Evolutionary conservation across 1,139 yeast genomes (phyloP).

Genomic region (Pichia inconspicua): DNA sequence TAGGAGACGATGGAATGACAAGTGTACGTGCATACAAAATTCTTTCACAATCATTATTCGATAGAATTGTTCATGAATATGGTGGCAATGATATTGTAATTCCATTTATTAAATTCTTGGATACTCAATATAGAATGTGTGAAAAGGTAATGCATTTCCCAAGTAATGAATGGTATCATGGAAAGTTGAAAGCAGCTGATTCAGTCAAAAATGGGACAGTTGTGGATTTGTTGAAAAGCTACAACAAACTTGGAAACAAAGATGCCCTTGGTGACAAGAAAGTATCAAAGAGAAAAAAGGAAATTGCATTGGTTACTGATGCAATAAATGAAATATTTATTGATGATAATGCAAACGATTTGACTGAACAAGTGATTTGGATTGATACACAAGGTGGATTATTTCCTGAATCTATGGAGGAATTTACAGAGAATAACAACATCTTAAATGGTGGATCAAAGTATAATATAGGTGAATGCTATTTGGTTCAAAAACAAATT

Average conservation of each 20-base stretch:
- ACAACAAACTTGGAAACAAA: slow-evolving; percentile 21
- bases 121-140: slow-evolving; percentile 87
- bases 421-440: slow-evolving; percentile 18
- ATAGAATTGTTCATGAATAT: slow-evolving; percentile 49
- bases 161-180: slow-evolving; percentile 56
- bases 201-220: slow-evolving; percentile 49
- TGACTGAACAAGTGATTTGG: slow-evolving; percentile 42
- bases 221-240: slow-evolving; percentile 44
- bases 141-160: slow-evolving; percentile 71
- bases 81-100: slow-evolving; percentile 36
- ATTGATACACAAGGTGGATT: slow-evolving; percentile 93
- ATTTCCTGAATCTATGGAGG: slow-evolving; percentile 50
- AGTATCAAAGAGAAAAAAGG: slow-evolving; percentile 2
- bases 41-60: slow-evolving; percentile 68
- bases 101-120: slow-evolving; percentile 43
- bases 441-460: slow-evolving; percentile 35
- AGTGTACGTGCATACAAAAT: slow-evolving; percentile 17
- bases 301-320: neutral
- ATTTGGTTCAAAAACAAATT: slow-evolving; percentile 52
- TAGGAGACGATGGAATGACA: neutral
- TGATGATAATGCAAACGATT: slow-evolving; percentile 5
- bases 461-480: slow-evolving; percentile 67
- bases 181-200: slow-evolving; percentile 53
- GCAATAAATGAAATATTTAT: neutral
- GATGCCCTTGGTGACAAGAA: neutral